Conservation (phyloP, 2,329 filamentous ascomycete genomes). For the Phialophora tarda region DNA sequence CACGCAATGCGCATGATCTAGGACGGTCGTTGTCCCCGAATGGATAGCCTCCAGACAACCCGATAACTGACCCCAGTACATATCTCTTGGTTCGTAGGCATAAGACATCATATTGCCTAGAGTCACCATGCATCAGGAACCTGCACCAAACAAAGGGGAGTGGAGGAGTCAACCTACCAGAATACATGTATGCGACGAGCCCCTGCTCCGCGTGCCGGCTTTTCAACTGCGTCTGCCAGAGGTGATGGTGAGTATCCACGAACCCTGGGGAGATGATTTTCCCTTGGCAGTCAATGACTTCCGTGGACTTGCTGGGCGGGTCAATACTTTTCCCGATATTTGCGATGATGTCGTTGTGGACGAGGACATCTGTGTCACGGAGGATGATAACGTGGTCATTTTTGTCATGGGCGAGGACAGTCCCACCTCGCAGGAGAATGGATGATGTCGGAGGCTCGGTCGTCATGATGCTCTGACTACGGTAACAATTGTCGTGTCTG, state of each 20-base stretch:
- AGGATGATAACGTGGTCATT: conserved; percentile 30
- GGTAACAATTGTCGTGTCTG: background rate
- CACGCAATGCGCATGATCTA: conserved; percentile 45
- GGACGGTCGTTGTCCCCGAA: conserved; percentile 39
- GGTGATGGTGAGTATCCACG: conserved; percentile 48
- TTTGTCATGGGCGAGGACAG: conserved; percentile 29
- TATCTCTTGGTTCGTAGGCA: conserved; percentile 48
- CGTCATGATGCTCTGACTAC: background rate
- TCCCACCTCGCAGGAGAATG: conserved; percentile 32
- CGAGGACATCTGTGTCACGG: conserved; percentile 30
- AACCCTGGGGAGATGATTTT: conserved; percentile 44
- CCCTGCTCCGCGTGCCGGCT: conserved; percentile 48
- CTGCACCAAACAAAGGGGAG: background rate
- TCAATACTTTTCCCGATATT: conserved; percentile 21
- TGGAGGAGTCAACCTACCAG: conserved; percentile 41
- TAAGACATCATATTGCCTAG: conserved; percentile 48
- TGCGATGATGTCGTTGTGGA: conserved; percentile 26
- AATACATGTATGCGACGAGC: conserved; percentile 50
- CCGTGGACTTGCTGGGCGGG: conserved; percentile 21
- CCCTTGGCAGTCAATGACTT: conserved; percentile 49
- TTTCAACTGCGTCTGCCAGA: conserved; percentile 52
- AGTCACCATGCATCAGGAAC: background rate
- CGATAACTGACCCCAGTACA: conserved; percentile 49
- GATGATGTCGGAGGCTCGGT: conserved; percentile 1
- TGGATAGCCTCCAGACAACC: conserved; percentile 34